phyloP scores from a whole-genome alignment of 2,329 filamentous ascomycete species.

The Fusarium sublunatum region DNA sequence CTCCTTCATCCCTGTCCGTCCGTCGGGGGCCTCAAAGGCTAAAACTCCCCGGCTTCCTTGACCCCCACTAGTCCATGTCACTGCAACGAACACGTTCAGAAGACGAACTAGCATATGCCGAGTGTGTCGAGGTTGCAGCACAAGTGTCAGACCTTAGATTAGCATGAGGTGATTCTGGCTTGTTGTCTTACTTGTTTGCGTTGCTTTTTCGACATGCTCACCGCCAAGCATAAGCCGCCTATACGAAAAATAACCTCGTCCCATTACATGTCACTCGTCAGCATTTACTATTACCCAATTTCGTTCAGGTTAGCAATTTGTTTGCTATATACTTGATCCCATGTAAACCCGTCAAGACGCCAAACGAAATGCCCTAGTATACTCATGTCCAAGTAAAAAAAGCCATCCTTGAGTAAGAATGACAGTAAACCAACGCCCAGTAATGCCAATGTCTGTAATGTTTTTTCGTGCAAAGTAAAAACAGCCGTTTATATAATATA shows the following conservation, averaged over 20 bases:
- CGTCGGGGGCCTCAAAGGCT: slow-evolving; percentile 25
- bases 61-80: background rate
- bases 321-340: slow-evolving; percentile 6
- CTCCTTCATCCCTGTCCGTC: slow-evolving; percentile 16
- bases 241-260: background rate
- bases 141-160: background rate
- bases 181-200: background rate
- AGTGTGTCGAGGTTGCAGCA: background rate
- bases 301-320: background rate
- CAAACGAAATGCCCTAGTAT: slow-evolving; percentile 16
- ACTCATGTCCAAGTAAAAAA: background rate
- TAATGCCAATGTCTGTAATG: slow-evolving; percentile 17
- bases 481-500: slow-evolving; percentile 4
- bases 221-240: no score
- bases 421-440: slow-evolving; percentile 18
- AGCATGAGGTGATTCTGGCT: background rate
- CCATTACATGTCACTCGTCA: no score
- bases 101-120: background rate
- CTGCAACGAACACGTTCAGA: background rate
- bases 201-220: background rate
- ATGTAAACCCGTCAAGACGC: slow-evolving; percentile 13
- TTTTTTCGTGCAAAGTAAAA: slow-evolving; percentile 7
- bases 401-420: background rate
- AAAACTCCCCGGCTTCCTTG: background rate
- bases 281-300: background rate